These are phyloP conservation scores for Fagus sylvatica DNA, from an alignment of 306 rosid species.

Conservation along the genomic window DNA sequence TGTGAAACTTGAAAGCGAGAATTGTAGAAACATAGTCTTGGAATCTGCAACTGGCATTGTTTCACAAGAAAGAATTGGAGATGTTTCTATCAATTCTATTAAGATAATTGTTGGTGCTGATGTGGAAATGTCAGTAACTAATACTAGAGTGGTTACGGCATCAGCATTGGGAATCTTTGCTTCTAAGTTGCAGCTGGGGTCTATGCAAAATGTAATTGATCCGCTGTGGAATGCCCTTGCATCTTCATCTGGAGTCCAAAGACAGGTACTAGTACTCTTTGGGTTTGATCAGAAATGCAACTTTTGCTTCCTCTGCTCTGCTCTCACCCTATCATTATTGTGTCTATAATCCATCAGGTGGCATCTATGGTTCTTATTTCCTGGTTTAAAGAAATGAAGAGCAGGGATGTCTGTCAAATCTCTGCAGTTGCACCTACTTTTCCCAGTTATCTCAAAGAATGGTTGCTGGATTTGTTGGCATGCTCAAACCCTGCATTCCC, in stretches of 20 bases:
- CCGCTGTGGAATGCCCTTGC: constrained; percentile 74
- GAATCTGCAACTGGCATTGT: constrained; percentile 50
- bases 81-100: constrained; percentile 54
- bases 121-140: constrained; percentile 75
- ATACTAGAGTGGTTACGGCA: constrained; percentile 87
- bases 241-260: constrained; percentile 80
- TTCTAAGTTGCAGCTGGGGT: constrained; percentile 62
- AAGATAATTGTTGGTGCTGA: constrained; percentile 94
- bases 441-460: constrained; percentile 47
- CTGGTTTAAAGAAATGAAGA: constrained; percentile 80
- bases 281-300: constrained; percentile 11
- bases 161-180: constrained; percentile 84
- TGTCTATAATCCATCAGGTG: constrained; percentile 51
- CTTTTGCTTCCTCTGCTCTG: constrained; percentile 9
- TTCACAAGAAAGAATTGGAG: constrained; percentile 72
- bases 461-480: constrained; percentile 84
- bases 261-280: constrained; percentile 61
- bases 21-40: constrained; percentile 47
- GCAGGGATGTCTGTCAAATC: constrained; percentile 27
- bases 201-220: constrained; percentile 58
- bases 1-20: constrained; percentile 73
- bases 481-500: constrained; percentile 88
- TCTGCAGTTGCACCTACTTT: constrained; percentile 39
- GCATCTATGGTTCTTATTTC: constrained; percentile 89
- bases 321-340: constrained; percentile 7